Evolutionary conservation across 495 filamentous ascomycete genomes (phyloP).

Genomic region (Talaromyces ruber): DNA sequence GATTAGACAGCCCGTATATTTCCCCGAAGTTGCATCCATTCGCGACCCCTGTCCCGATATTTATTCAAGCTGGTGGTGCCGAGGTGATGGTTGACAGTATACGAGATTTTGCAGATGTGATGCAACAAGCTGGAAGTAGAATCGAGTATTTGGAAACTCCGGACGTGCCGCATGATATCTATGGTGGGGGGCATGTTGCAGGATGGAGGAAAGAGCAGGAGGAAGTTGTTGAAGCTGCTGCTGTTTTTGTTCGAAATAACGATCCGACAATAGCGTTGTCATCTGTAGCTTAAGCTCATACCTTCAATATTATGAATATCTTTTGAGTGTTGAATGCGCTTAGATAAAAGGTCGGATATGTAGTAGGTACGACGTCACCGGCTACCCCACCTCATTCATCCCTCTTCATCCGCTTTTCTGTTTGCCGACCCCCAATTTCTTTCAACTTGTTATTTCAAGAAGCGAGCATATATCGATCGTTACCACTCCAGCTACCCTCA

Average conservation of each 20-base stretch:
- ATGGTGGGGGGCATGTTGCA: neutral
- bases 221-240: neutral
- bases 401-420: neutral
- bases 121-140: neutral
- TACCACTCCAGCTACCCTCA: neutral
- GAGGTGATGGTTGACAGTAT: neutral
- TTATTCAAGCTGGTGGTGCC: neutral
- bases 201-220: neutral
- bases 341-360: neutral
- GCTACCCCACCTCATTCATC: neutral
- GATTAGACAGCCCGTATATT: neutral
- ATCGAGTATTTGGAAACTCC: neutral
- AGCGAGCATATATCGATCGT: neutral
- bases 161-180: neutral
- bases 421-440: neutral
- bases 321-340: too few relatives aligned
- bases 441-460: neutral
- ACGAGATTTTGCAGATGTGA: neutral
- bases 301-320: too few relatives aligned
- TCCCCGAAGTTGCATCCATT: neutral
- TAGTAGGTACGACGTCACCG: neutral
- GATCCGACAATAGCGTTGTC: neutral
- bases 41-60: neutral
- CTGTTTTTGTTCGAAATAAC: neutral
- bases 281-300: neutral